Conservation (phyloP, 1,284 basidiomycete genomes). For the Fomitopsis betulina region DNA sequence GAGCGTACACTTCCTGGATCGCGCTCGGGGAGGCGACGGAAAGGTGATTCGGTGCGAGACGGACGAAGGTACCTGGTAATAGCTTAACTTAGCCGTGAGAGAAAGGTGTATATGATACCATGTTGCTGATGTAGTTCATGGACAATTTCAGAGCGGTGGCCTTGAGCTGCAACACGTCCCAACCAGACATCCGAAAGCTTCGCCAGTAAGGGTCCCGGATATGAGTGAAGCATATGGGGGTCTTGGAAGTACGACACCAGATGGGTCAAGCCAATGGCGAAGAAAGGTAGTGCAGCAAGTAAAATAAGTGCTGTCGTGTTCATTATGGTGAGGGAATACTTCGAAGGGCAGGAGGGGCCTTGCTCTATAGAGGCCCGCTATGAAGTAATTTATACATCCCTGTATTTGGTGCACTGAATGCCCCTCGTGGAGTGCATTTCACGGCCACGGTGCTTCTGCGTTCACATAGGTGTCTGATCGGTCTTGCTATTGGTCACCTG, state of each 20-base stretch:
- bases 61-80: constrained; percentile 34
- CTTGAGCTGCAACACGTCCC: constrained; percentile 32
- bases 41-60: constrained; percentile 47
- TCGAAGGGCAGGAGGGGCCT: neutral
- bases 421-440: too few species aligned
- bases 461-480: too few species aligned
- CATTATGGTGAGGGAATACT: neutral
- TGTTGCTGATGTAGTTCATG: constrained; percentile 43
- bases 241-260: constrained; percentile 27
- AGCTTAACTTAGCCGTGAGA: neutral
- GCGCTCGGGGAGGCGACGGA: constrained; percentile 44
- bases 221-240: constrained; percentile 24
- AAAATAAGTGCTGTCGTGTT: neutral
- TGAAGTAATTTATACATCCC: too few species aligned
- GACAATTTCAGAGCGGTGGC: constrained; percentile 37
- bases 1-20: constrained; percentile 36
- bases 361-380: too few species aligned
- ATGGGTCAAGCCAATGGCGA: neutral
- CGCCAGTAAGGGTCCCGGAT: constrained; percentile 43
- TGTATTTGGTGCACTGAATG: too few species aligned
- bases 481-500: too few species aligned
- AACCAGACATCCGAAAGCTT: constrained; percentile 44
- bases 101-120: constrained; percentile 26
- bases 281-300: neutral
- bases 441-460: too few species aligned